Evolutionary conservation across 169 alveolate species (phyloP).

Genomic region (Plasmodium cynomolgi): DNA sequence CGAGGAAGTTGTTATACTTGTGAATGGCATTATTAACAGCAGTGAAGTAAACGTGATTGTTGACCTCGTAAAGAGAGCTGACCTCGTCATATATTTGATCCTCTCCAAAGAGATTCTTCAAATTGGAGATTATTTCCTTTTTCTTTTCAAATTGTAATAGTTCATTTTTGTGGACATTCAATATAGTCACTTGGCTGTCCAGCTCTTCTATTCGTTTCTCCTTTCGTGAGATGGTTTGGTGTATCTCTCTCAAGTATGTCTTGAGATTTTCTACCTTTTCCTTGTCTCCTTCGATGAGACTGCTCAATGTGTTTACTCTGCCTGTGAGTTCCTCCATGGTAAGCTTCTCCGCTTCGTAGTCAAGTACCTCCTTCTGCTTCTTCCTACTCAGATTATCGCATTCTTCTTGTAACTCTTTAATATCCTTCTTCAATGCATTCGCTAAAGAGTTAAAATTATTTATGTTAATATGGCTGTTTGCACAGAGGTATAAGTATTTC

Average conservation of each 20-base stretch:
- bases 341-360: constrained; percentile 26
- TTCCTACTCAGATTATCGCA: constrained; percentile 44
- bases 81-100: constrained; percentile 81
- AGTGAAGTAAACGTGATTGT: constrained; percentile 74
- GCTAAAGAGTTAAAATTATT: constrained; percentile 15
- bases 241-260: constrained; percentile 19
- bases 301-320: constrained; percentile 1
- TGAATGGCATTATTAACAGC: constrained; percentile 80
- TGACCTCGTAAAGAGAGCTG: constrained; percentile 76
- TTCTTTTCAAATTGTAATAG: constrained; percentile 71
- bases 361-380: constrained; percentile 50
- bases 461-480: constrained; percentile 51
- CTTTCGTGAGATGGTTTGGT: not conserved
- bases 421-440: constrained; percentile 12
- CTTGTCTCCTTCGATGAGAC: constrained; percentile 63
- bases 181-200: constrained; percentile 71
- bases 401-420: constrained; percentile 64
- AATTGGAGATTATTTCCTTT: constrained; percentile 72
- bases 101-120: constrained; percentile 68
- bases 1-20: constrained; percentile 75
- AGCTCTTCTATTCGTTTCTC: constrained; percentile 68
- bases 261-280: constrained; percentile 41
- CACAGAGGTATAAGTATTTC: constrained; percentile 25
- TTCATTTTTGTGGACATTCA: constrained; percentile 79
- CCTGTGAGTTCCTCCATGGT: constrained; percentile 14